Conservation (phyloP, 1,139 yeast genomes). For the Yamadazyma atmosphaerica region DNA sequence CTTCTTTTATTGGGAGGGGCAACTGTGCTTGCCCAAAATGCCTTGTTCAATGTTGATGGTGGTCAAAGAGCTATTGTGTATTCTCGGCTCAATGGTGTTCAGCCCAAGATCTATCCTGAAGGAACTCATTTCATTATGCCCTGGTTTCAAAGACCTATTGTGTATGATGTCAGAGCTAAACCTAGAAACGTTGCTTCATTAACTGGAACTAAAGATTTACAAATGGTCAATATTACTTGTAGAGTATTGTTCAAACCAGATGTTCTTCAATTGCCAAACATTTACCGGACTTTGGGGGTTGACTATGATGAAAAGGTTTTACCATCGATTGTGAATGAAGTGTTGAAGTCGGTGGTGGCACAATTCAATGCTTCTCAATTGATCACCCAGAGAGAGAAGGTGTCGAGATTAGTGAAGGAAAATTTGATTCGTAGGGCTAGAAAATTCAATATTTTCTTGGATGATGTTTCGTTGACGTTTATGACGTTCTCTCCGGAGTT, state of each 20-base stretch:
- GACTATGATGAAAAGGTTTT: constrained; percentile 96
- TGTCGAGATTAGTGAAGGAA: constrained; percentile 87
- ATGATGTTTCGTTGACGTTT: constrained; percentile 92
- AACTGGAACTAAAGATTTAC: constrained; percentile 97
- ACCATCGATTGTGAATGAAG: constrained; percentile 97
- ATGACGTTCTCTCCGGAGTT: constrained; percentile 99
- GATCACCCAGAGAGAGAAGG: constrained; percentile 97
- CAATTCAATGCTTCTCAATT: constrained; percentile 97
- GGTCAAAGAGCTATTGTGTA: constrained; percentile 97
- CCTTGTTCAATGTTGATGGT: constrained; percentile 95
- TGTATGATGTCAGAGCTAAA: constrained; percentile 94
- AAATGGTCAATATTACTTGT: constrained; percentile 98
- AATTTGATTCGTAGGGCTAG: constrained; percentile 89
- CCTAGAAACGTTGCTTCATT: constrained; percentile 97
- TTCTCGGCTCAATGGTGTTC: constrained; percentile 85
- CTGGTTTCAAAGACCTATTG: constrained; percentile 91
- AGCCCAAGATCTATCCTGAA: constrained; percentile 81
- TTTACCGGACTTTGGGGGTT: constrained; percentile 86
- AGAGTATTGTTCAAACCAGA: constrained; percentile 94
- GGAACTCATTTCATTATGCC: constrained; percentile 96
- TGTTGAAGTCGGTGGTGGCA: constrained; percentile 93
- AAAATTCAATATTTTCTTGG: constrained; percentile 82
- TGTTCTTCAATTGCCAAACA: constrained; percentile 71
- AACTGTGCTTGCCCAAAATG: constrained; percentile 63
- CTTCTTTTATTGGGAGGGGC: constrained; percentile 72